A percentile compares a stretch with the other conserved stretches of the same genome.
These are phyloP conservation scores for Citrullus colocynthis DNA, from an alignment of 306 rosid species.

Conservation along the genomic window DNA sequence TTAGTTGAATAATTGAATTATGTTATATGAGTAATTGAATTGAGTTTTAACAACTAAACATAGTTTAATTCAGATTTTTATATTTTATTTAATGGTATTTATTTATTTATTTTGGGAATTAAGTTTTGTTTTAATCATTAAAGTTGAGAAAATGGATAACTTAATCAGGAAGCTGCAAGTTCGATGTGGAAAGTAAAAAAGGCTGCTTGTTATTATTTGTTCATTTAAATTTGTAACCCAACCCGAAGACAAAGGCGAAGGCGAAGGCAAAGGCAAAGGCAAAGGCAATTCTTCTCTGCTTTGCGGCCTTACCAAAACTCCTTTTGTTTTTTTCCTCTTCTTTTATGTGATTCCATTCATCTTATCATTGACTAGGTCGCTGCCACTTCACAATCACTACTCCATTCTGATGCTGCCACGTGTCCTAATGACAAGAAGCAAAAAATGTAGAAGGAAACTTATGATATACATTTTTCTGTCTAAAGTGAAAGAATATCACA, in stretches of 20 bases:
- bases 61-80: too few species aligned
- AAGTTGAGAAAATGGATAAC: slow-evolving; percentile 5
- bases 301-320: not conserved
- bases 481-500: not conserved
- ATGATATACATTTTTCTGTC: not conserved
- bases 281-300: slow-evolving; percentile 7
- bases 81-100: too few species aligned
- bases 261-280: too few species aligned
- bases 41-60: too few species aligned
- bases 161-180: slow-evolving; percentile 1
- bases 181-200: slow-evolving; percentile 1
- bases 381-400: not conserved
- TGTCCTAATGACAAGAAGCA: not conserved
- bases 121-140: not conserved
- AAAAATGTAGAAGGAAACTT: not conserved
- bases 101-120: too few species aligned
- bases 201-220: not conserved
- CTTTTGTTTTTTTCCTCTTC: not conserved
- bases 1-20: too few species aligned
- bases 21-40: too few species aligned
- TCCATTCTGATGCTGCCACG: not conserved
- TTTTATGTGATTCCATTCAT: not conserved
- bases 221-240: not conserved
- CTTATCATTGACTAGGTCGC: not conserved
- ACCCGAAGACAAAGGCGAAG: not conserved